Evolutionary conservation across 352 stramenopile genomes (phyloP).

Genomic region (Blastocystis sp.): DNA sequence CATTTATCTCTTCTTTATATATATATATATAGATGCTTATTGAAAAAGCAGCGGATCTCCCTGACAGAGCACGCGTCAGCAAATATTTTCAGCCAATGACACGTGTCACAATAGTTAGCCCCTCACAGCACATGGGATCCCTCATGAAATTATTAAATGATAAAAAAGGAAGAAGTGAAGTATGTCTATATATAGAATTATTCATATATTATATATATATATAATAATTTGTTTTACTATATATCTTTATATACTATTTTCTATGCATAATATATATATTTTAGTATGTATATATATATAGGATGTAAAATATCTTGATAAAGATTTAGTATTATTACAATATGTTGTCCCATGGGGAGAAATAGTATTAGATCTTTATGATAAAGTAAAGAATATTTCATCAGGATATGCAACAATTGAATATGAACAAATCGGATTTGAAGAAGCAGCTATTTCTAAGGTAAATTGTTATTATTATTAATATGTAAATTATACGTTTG

Average conservation of each 20-base stretch:
- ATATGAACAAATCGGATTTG: constrained; percentile 67
- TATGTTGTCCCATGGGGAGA: constrained; percentile 86
- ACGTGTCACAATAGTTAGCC: constrained; percentile 78
- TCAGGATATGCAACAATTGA: constrained; percentile 80
- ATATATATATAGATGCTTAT: too few relatives aligned
- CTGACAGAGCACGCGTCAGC: not conserved
- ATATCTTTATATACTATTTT: too few relatives aligned
- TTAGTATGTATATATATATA: too few relatives aligned
- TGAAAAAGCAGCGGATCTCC: constrained; percentile 4
- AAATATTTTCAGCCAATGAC: constrained; percentile 73
- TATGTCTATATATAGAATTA: too few relatives aligned
- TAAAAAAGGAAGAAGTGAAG: constrained; percentile 48
- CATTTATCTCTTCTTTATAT: too few relatives aligned
- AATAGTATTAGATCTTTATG: constrained; percentile 97
- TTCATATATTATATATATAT: too few relatives aligned
- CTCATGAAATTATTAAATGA: constrained; percentile 77
- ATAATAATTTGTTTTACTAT: too few relatives aligned
- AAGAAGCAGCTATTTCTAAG: constrained; percentile 65
- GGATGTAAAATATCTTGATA: constrained; percentile 79
- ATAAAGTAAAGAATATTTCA: constrained; percentile 81
- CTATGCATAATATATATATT: too few relatives aligned
- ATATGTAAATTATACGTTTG: too few relatives aligned
- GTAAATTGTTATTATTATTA: too few relatives aligned
- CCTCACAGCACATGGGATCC: constrained; percentile 70
- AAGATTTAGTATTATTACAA: constrained; percentile 71